A percentile compares a stretch with the other conserved stretches of the same genome.
phyloP scores from a whole-genome alignment of 2,329 filamentous ascomycete genomes.

The Harringtonia lauricola region DNA sequence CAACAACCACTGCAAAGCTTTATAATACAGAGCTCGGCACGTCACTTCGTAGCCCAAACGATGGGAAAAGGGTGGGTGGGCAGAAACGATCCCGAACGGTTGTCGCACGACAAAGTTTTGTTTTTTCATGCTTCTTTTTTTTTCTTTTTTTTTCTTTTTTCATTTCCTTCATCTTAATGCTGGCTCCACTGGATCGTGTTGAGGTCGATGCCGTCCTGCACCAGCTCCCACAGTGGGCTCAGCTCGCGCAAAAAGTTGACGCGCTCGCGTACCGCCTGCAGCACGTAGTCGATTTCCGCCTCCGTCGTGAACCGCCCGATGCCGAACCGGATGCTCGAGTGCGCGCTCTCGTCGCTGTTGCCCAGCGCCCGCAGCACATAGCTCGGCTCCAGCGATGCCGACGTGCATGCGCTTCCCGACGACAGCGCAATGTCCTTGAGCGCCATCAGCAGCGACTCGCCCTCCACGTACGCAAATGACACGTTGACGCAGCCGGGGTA shows the following conservation, averaged over 20 bases:
- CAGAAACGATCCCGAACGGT: no score
- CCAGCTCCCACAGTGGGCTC: slow-evolving; percentile 92
- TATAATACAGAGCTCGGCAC: no score
- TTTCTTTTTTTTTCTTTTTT: neutral
- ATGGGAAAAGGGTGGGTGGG: no score
- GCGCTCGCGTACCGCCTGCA: slow-evolving; percentile 84
- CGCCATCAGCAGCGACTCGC: slow-evolving; percentile 95
- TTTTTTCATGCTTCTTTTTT: neutral
- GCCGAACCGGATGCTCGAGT: slow-evolving; percentile 95
- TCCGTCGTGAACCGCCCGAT: slow-evolving; percentile 97
- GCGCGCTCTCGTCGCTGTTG: slow-evolving; percentile 93
- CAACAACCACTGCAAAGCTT: no score
- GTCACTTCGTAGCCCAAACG: no score
- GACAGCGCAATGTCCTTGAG: slow-evolving; percentile 96
- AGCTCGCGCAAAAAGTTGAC: slow-evolving; percentile 90
- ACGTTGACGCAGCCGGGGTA: slow-evolving; percentile 98
- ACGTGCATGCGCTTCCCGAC: slow-evolving; percentile 94
- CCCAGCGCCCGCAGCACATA: slow-evolving; percentile 92
- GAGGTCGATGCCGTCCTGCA: slow-evolving; percentile 91
- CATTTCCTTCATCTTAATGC: slow-evolving; percentile 48
- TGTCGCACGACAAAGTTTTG: no score
- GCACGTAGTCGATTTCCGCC: slow-evolving; percentile 89
- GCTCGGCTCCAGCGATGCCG: slow-evolving; percentile 88
- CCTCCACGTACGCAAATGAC: slow-evolving; percentile 96
- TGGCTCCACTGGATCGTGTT: slow-evolving; percentile 98